A percentile compares a stretch with the other conserved stretches of the same genome.
Evolutionary conservation across 345 rosid species (phyloP).

Genomic region (Ceriops zippeliana): DNA sequence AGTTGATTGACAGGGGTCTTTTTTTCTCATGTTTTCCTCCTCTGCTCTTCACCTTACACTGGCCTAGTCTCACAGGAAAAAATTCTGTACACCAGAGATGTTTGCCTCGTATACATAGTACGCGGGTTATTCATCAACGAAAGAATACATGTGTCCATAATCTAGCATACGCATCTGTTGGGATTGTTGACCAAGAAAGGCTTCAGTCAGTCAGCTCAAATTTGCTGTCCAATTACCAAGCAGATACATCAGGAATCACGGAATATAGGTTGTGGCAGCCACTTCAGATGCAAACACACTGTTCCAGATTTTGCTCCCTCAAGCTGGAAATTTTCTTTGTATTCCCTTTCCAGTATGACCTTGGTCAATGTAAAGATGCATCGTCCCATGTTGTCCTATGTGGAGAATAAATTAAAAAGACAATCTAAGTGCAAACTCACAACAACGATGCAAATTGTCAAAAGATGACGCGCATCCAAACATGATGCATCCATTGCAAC

Average conservation of each 20-base stretch:
- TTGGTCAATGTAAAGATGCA: conserved; percentile 93
- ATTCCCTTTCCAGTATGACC: conserved; percentile 89
- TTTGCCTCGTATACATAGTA: not conserved
- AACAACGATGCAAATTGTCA: not conserved
- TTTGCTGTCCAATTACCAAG: not conserved
- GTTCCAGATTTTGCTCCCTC: conserved; percentile 75
- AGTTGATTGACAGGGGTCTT: not conserved
- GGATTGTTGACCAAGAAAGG: not conserved
- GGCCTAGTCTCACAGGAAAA: not conserved
- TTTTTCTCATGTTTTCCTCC: not conserved
- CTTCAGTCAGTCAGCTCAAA: not conserved
- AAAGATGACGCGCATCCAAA: not conserved
- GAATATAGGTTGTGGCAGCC: conserved; percentile 85
- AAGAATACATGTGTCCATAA: too few relatives aligned
- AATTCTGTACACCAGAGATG: conserved; percentile 16
- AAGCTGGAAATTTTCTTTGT: conserved; percentile 51
- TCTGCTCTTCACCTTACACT: not conserved
- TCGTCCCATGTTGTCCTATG: conserved; percentile 91
- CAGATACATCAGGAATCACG: conserved; percentile 52
- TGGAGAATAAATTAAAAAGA: not conserved
- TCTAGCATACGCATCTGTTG: not conserved
- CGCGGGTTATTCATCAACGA: not conserved
- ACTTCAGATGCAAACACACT: conserved; percentile 67
- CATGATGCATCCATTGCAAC: too few relatives aligned
- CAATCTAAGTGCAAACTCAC: not conserved